Conservation (phyloP, 371 early-diverging fungal genomes). For the Lichtheimia corymbifera region DNA sequence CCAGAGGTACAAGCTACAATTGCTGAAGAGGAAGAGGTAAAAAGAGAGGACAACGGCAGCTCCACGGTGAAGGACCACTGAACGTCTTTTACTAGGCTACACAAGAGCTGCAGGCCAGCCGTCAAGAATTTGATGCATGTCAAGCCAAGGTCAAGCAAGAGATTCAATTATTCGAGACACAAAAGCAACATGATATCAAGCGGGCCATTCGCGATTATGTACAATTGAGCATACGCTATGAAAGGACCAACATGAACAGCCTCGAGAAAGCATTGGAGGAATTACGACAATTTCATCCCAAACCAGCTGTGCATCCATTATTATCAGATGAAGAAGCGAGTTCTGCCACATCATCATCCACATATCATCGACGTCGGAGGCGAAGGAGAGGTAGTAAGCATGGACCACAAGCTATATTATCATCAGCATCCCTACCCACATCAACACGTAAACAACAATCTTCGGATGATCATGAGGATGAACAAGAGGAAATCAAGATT, state of each 20-base stretch:
- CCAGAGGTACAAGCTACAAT: slow-evolving; percentile 46
- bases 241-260: slow-evolving; percentile 46
- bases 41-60: slow-evolving; percentile 13
- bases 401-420: slow-evolving; percentile 25
- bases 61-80: neutral
- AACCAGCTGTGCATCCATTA: slow-evolving; percentile 14
- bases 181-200: slow-evolving; percentile 50
- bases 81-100: slow-evolving; percentile 28
- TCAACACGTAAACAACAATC: slow-evolving; percentile 23
- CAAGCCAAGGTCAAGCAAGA: slow-evolving; percentile 56
- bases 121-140: slow-evolving; percentile 43
- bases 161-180: slow-evolving; percentile 50
- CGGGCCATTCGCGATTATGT: slow-evolving; percentile 52
- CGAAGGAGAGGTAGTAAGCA: slow-evolving; percentile 21
- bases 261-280: slow-evolving; percentile 53
- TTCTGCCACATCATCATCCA: slow-evolving; percentile 12
- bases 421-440: slow-evolving; percentile 50
- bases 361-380: slow-evolving; percentile 19
- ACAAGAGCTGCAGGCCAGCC: slow-evolving; percentile 29
- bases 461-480: slow-evolving; percentile 13
- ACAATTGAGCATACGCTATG: slow-evolving; percentile 44
- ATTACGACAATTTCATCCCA: slow-evolving; percentile 32
- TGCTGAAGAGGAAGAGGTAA: slow-evolving; percentile 44
- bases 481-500: slow-evolving; percentile 4
- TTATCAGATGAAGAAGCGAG: slow-evolving; percentile 15